These are phyloP conservation scores for Asterionellopsis glacialis DNA, from an alignment of 108 stramenopile species.

Conservation along the genomic window DNA sequence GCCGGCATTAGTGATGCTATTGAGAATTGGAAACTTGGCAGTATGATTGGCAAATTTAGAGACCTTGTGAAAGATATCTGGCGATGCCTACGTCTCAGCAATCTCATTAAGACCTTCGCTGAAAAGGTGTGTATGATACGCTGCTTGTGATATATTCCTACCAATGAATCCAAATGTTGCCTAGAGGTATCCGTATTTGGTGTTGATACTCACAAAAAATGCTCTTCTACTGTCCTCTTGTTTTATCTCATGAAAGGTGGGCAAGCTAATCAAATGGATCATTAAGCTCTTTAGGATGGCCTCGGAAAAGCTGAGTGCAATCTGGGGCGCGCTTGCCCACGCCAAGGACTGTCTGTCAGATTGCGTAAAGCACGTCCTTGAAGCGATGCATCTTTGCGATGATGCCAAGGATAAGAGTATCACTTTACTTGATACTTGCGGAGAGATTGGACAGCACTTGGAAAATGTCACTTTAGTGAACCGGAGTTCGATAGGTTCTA, in stretches of 20 bases:
- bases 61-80: slow-evolving; percentile 32
- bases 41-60: slow-evolving; percentile 8
- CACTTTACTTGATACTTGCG: slow-evolving; percentile 11
- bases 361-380: slow-evolving; percentile 24
- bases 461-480: slow-evolving; percentile 17
- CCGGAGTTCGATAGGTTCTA: slow-evolving; percentile 7
- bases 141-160: too few relatives aligned
- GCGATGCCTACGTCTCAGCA: slow-evolving; percentile 16
- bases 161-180: too few relatives aligned
- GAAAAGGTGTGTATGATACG: too few relatives aligned
- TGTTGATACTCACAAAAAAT: too few relatives aligned
- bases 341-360: slow-evolving; percentile 56
- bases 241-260: too few relatives aligned
- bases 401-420: slow-evolving; percentile 32
- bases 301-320: slow-evolving; percentile 27
- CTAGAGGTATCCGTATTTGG: too few relatives aligned
- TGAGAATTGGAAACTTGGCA: slow-evolving; percentile 14
- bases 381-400: slow-evolving; percentile 22
- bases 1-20: slow-evolving; percentile 32
- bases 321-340: slow-evolving; percentile 45
- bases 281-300: slow-evolving; percentile 33
- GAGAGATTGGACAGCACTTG: slow-evolving; percentile 17
- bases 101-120: slow-evolving; percentile 24
- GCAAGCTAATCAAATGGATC: slow-evolving; percentile 29
- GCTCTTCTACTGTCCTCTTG: too few relatives aligned